Percentiles rank a stretch among this genome's conserved stretches.
Conservation (phyloP, 2,329 filamentous ascomycete species). For the Fusarium sp. region DNA sequence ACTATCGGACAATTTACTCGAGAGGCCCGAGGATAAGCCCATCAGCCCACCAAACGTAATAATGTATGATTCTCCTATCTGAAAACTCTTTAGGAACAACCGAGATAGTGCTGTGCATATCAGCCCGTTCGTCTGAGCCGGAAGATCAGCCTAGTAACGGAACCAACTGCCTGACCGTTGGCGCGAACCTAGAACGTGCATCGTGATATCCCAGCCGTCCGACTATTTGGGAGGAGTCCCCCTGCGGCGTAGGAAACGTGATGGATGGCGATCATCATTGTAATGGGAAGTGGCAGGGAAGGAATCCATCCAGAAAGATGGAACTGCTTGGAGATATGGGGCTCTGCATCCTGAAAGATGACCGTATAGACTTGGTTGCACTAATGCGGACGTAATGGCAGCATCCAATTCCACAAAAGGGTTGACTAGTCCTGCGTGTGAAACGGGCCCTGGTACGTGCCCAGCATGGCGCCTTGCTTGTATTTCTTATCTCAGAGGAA, state of each 20-base stretch:
- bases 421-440: background rate
- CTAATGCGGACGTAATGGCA: background rate
- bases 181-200: background rate
- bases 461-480: background rate
- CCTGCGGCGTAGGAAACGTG: background rate
- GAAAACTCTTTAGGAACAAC: background rate
- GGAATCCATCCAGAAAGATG: background rate
- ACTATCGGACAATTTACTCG: background rate
- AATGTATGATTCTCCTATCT: background rate
- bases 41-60: slow-evolving; percentile 7
- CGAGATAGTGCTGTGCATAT: background rate
- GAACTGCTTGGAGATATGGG: background rate
- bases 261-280: background rate
- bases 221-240: background rate
- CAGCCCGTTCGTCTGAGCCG: slow-evolving; percentile 9
- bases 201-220: background rate
- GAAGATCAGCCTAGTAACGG: background rate
- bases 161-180: background rate
- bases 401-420: background rate
- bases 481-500: too few species aligned
- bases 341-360: background rate
- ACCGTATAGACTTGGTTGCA: background rate
- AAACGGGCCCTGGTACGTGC: slow-evolving; percentile 11
- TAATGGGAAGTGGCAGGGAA: background rate
- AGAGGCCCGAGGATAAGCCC: background rate